Conservation (phyloP, 75 land plant genomes). For the Pinus tabuliformis region DNA sequence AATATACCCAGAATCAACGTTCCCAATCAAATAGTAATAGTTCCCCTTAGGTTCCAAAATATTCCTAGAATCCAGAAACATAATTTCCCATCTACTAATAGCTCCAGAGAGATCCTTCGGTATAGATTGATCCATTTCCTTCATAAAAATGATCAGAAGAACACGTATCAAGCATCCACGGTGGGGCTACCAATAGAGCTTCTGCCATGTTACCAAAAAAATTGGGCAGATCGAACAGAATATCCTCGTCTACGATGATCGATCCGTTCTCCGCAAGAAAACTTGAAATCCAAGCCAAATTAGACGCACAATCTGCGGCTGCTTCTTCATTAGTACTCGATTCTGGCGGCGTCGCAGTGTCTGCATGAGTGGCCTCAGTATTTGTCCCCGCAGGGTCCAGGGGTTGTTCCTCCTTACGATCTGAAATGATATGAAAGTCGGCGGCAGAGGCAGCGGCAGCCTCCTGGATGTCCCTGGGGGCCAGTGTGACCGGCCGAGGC, state of each 20-base stretch:
- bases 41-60: too few relatives aligned
- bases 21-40: too few relatives aligned
- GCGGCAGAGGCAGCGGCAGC: conserved; percentile 29
- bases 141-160: background rate
- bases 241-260: background rate
- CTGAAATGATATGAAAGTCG: background rate
- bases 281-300: background rate
- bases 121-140: background rate
- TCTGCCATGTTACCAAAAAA: conserved; percentile 7
- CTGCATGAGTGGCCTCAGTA: too few relatives aligned
- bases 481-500: conserved; percentile 16
- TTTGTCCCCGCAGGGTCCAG: too few relatives aligned
- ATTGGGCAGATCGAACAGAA: conserved; percentile 9
- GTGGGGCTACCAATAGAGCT: background rate
- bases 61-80: too few relatives aligned
- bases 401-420: background rate
- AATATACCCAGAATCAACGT: too few relatives aligned
- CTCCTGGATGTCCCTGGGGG: conserved; percentile 24
- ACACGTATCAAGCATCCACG: background rate
- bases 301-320: background rate
- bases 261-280: conserved; percentile 1
- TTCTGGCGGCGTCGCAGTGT: too few relatives aligned
- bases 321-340: too few relatives aligned
- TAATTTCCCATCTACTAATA: too few relatives aligned
- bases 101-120: background rate